Evolutionary conservation across 495 filamentous ascomycete genomes (phyloP), one percentile per base, ranked within the genome.

Genomic region (Podospora bellae-mahoneyi): DNA sequence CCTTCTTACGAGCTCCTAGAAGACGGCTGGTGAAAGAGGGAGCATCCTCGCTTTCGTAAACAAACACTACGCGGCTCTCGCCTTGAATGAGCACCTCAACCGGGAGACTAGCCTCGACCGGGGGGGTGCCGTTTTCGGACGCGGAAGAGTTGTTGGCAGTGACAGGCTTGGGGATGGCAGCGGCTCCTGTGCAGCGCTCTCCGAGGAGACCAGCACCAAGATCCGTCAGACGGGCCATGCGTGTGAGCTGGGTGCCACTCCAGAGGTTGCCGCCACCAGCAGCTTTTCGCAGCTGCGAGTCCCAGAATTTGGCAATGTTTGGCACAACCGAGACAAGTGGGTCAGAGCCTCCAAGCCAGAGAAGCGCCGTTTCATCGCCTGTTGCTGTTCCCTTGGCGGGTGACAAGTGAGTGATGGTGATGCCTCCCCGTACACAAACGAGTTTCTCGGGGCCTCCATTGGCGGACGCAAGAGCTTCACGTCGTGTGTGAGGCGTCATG

Each of bases 401-500:
- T 15, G 75, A 69, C 18, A 80, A 67, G 9, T 72, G 73, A 57
- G 70, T 74, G 34, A 96, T 85, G 2, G 85, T 84, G 32, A 97
- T 88, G 27, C 90, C 87, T 28, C 93, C 93, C 26, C 71, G 76
- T 0, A 73, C 83, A 70, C 63, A 72, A 6, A 72, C 77, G 23
- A 82, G 72, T 39, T 77, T 76, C 70, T 79, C 76, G 5, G 76
- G 70, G 19, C 80, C 76, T 60, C 74, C 68, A 1, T 70, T 66
- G 61, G 73, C 70, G 2, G 71, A 68, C 39, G 68, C 72, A 1
- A 80, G 71, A 26, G 80, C 80, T 60, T 83, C 80, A 60, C 88
- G 88, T 63, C 92, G 84, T 2, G 93, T 92, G 44, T 91, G 88
- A 2, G 93, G 93, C 5, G 93, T 96, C 89, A 93, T 91, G 0